These are phyloP conservation scores for Apiospora malaysiana DNA, from an alignment of 2,329 filamentous ascomycete species.

Conservation along the genomic window DNA sequence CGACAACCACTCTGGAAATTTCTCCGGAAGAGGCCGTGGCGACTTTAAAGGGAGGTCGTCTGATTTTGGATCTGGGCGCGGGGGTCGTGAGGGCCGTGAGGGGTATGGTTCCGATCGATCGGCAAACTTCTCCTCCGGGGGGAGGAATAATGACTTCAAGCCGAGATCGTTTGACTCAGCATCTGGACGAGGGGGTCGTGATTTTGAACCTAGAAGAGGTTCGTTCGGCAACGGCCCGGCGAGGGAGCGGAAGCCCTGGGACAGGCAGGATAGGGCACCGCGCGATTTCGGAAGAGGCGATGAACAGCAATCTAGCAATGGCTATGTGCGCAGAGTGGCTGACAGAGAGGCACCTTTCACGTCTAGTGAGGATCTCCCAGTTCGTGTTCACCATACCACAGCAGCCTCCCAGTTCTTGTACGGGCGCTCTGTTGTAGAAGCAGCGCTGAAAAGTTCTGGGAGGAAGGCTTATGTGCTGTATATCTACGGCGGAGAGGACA, in stretches of 20 bases:
- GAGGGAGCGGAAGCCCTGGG: not conserved
- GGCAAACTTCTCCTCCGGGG: too few relatives aligned
- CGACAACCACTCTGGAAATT: not conserved
- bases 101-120: too few relatives aligned
- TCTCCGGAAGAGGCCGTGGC: not conserved
- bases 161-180: not conserved
- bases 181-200: not conserved
- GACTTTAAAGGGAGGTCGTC: not conserved
- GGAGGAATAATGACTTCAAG: too few relatives aligned
- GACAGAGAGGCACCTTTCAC: slow-evolving; percentile 11
- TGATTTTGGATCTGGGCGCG: not conserved
- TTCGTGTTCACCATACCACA: slow-evolving; percentile 67
- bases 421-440: slow-evolving; percentile 79
- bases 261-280: not conserved
- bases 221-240: not conserved
- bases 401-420: slow-evolving; percentile 93
- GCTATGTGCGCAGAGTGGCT: slow-evolving; percentile 5
- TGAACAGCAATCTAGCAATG: not conserved
- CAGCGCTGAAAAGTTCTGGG: slow-evolving; percentile 70
- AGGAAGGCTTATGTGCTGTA: slow-evolving; percentile 87
- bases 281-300: not conserved
- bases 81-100: not conserved
- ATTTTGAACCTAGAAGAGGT: not conserved
- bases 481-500: slow-evolving; percentile 66
- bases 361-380: slow-evolving; percentile 37